phyloP scores from a whole-genome alignment of 768 basidiomycete species.

The Clitopilus passeckerianus region DNA sequence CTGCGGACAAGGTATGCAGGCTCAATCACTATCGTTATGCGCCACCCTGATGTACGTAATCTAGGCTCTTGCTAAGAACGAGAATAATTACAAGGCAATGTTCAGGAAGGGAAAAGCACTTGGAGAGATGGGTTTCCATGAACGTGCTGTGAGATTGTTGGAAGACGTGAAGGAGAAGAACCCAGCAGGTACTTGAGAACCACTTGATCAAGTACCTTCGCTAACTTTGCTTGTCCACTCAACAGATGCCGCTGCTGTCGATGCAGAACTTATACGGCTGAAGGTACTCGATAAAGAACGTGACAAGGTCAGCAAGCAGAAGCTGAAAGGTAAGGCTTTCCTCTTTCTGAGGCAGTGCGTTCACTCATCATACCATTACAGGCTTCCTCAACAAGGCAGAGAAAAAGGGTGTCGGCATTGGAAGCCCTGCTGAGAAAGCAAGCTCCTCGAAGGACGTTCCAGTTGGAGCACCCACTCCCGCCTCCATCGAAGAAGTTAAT shows the following conservation, averaged over 20 bases:
- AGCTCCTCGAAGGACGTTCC: neutral
- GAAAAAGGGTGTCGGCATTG: conserved; percentile 10
- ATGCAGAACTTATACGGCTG: conserved; percentile 62
- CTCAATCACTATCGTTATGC: neutral
- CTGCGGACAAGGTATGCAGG: conserved; percentile 68
- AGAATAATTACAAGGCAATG: conserved; percentile 71
- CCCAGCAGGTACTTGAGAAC: conserved; percentile 41
- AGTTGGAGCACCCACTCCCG: neutral
- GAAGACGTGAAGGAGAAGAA: conserved; percentile 62
- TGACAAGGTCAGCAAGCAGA: conserved; percentile 60
- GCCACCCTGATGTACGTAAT: neutral
- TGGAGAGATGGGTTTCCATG: conserved; percentile 71
- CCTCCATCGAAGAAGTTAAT: neutral
- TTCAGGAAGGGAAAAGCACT: conserved; percentile 80
- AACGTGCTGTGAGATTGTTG: conserved; percentile 64
- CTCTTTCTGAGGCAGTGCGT: neutral
- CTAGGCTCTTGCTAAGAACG: conserved; percentile 73
- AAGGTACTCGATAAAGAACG: conserved; percentile 61
- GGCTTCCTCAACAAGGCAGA: conserved; percentile 42
- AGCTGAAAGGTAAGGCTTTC: conserved; percentile 57
- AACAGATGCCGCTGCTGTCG: conserved; percentile 52
- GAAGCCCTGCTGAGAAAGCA: neutral
- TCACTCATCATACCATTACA: conserved; percentile 12
- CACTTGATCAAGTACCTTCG: neutral
- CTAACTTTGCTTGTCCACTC: conserved; percentile 2